Conservation (phyloP, 2,329 filamentous ascomycete species). For the Botrytis sinoallii region DNA sequence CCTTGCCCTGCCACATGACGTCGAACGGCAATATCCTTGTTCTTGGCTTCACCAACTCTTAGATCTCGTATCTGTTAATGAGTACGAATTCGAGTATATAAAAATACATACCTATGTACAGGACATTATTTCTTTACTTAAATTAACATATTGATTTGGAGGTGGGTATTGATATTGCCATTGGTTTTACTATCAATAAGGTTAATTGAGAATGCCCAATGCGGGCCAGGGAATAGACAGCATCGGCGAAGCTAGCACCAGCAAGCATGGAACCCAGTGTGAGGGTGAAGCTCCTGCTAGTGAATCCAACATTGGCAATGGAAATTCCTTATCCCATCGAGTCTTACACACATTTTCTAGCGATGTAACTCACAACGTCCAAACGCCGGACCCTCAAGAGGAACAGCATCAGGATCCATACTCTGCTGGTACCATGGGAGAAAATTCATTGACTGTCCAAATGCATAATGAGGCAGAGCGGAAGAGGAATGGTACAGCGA, state of each 20-base stretch:
- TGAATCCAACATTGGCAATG: background rate
- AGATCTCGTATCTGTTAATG: background rate
- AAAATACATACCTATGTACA: background rate
- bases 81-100: background rate
- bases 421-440: conserved; percentile 16
- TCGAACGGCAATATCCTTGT: conserved; percentile 11
- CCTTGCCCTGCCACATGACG: conserved; percentile 2
- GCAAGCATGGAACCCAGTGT: background rate
- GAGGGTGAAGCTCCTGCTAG: background rate
- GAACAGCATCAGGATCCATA: conserved; percentile 9
- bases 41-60: background rate
- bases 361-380: background rate
- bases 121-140: background rate
- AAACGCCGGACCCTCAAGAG: background rate
- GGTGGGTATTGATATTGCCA: conserved; percentile 3
- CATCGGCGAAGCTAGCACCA: conserved; percentile 1
- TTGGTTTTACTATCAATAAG: background rate
- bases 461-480: conserved; percentile 30
- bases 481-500: conserved; percentile 35
- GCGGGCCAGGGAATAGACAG: conserved; percentile 11
- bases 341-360: background rate
- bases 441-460: conserved; percentile 30
- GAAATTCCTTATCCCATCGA: conserved; percentile 1
- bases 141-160: background rate
- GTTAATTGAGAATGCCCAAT: conserved; percentile 18